Evolutionary conservation across 495 filamentous ascomycete genomes (phyloP), one percentile per base, ranked within the genome.

Genomic region (Bacidia gigantensis): DNA sequence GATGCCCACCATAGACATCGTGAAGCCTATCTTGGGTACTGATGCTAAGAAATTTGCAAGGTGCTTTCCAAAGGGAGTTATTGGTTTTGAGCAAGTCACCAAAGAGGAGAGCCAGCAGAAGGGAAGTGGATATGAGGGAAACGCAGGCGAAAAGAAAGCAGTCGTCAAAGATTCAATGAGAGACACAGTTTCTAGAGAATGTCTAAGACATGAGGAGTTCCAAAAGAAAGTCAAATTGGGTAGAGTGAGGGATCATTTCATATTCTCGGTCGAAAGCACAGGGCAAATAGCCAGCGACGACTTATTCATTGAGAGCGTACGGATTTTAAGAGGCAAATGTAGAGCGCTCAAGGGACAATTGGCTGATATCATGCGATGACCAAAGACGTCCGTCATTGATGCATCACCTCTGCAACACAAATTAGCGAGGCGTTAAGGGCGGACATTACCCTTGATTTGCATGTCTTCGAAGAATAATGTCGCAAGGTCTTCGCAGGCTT

Each of bases 181-280:
- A 46, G 92, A 99, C 65, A 97, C 90, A 1, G 92, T 99, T 52
- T 89, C 82, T 63, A 76, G 93, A 53, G 93, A 99, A 70, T 89
- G 85, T 55, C 65, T 97, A 59, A 76, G 93, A 40, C 90, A 99
- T 63, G 78, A 80, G 39, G 93, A 97, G 67, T 97, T 99, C 73
- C 77, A 92, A 60, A 84, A 75, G 53, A 97, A 93, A 73, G 93
- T 99, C 49, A 89, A 87, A 72, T 74, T 99, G 11, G 93, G 93
- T 41, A 76, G 93, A 25, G 69, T 86, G 39, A 70, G 84, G 55
- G 93, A 99, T 68, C 93, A 99, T 67, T 99, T 99, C 63, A 96
- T 99, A 67, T 99, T 88, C 74, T 81, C 77, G 51, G 72, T 99
- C 5, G 93, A 99, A 74, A 95, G 89, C 69, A 83, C 87, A 10